Evolutionary conservation across 2,329 filamentous ascomycete species (phyloP).

Genomic region (Alternaria tenuissima): DNA sequence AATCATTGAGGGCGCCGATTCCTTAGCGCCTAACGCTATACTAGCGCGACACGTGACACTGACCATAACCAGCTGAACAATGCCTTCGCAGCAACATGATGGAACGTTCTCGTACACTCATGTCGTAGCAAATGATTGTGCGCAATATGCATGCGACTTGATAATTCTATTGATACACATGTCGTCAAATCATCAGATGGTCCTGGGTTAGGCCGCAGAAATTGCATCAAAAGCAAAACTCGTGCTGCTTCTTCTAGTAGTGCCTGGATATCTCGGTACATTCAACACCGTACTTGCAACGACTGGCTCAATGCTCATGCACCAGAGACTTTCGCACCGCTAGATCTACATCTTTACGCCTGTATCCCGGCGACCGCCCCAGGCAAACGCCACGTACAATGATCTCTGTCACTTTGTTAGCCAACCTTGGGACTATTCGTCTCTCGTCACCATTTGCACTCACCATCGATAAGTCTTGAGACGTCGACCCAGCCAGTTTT

Average conservation of each 20-base stretch:
- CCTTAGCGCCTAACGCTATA: conserved; percentile 16
- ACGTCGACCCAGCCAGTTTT: conserved; percentile 55
- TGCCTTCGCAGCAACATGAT: neutral
- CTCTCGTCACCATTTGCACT: conserved; percentile 27
- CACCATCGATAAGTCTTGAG: conserved; percentile 54
- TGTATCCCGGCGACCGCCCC: conserved; percentile 56
- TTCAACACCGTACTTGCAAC: neutral
- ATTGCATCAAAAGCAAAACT: conserved; percentile 4
- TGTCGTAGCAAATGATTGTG: neutral
- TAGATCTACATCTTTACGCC: conserved; percentile 53
- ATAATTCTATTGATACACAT: neutral
- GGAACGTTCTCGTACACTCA: neutral
- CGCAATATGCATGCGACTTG: neutral
- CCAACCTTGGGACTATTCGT: neutral
- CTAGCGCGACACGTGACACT: conserved; percentile 18
- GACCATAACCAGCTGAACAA: neutral
- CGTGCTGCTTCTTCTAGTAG: neutral
- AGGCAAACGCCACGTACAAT: conserved; percentile 53
- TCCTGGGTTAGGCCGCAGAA: neutral
- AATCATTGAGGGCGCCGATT: conserved; percentile 22
- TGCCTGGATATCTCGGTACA: neutral
- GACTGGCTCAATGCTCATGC: conserved; percentile 12
- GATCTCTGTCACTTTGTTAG: conserved; percentile 46
- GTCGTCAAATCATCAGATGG: neutral
- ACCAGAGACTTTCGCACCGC: conserved; percentile 51